phyloP scores from a whole-genome alignment of 129 eudicot genomes.

The Solidago caesia region DNA sequence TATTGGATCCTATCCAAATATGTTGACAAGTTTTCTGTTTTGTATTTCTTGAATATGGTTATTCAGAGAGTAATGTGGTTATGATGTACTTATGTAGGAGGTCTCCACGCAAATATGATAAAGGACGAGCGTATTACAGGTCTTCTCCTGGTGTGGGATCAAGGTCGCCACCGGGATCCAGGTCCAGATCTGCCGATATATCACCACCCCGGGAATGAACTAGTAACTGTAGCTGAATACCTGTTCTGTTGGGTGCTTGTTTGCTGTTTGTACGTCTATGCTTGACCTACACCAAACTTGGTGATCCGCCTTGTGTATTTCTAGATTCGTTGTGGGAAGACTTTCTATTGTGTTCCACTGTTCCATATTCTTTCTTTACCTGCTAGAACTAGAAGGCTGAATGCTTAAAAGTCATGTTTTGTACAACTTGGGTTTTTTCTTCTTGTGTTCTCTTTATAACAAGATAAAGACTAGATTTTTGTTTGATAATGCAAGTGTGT shows the following conservation, averaged over 20 bases:
- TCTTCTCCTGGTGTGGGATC: conserved; percentile 38
- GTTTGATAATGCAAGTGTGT: too few relatives aligned
- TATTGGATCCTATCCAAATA: not conserved
- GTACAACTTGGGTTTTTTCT: not conserved
- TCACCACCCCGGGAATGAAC: conserved; percentile 35
- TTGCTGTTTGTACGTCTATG: conserved; percentile 24
- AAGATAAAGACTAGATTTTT: too few relatives aligned
- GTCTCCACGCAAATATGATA: conserved; percentile 27
- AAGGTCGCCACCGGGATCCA: conserved; percentile 58
- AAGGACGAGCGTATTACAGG: conserved; percentile 26
- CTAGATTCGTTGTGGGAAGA: not conserved
- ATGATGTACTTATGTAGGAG: conserved; percentile 31
- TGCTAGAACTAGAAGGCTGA: not conserved
- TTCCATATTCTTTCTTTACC: not conserved
- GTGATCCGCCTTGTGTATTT: not conserved
- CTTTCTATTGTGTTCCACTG: conserved; percentile 5
- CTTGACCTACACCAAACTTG: conserved; percentile 7
- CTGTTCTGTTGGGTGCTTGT: not conserved
- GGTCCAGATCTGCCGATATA: conserved; percentile 50
- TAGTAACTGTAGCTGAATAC: not conserved
- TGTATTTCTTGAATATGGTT: not conserved
- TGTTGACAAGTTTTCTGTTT: not conserved
- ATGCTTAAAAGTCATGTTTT: not conserved
- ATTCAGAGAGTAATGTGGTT: not conserved
- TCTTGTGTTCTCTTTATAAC: too few relatives aligned